Evolutionary conservation across 1,284 basidiomycete genomes (phyloP).

Genomic region (Marasmius oreades): DNA sequence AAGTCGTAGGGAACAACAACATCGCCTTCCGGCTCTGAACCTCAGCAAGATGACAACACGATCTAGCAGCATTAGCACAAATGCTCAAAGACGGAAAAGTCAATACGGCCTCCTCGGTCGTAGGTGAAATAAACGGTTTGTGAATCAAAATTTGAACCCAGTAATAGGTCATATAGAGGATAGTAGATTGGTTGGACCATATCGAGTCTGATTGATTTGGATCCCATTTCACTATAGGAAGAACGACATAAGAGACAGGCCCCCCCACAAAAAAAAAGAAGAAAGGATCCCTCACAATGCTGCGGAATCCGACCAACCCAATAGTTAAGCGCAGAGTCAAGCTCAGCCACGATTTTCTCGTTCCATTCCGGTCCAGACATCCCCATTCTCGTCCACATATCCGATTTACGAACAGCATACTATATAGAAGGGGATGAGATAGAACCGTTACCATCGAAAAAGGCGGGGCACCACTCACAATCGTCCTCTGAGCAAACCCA

Average conservation of each 20-base stretch:
- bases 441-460: neutral
- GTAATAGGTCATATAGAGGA: slow-evolving; percentile 9
- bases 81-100: slow-evolving; percentile 44
- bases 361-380: slow-evolving; percentile 44
- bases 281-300: slow-evolving; percentile 7
- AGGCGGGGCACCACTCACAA: slow-evolving; percentile 39
- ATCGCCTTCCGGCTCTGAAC: slow-evolving; percentile 11
- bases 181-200: slow-evolving; percentile 8
- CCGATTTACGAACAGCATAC: slow-evolving; percentile 56
- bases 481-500: slow-evolving; percentile 9
- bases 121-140: slow-evolving; percentile 13
- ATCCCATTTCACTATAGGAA: slow-evolving; percentile 13
- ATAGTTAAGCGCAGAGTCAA: slow-evolving; percentile 10
- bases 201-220: neutral
- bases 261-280: neutral
- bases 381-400: slow-evolving; percentile 31
- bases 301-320: slow-evolving; percentile 10
- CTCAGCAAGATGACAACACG: slow-evolving; percentile 37
- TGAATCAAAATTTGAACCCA: slow-evolving; percentile 5
- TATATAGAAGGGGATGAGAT: slow-evolving; percentile 13
- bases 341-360: slow-evolving; percentile 27
- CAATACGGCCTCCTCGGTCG: neutral
- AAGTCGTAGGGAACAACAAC: slow-evolving; percentile 14
- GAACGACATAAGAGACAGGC: neutral
- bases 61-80: slow-evolving; percentile 46